phyloP scores from a whole-genome alignment of 2,329 filamentous ascomycete genomes.

The Talaromyces islandicus region DNA sequence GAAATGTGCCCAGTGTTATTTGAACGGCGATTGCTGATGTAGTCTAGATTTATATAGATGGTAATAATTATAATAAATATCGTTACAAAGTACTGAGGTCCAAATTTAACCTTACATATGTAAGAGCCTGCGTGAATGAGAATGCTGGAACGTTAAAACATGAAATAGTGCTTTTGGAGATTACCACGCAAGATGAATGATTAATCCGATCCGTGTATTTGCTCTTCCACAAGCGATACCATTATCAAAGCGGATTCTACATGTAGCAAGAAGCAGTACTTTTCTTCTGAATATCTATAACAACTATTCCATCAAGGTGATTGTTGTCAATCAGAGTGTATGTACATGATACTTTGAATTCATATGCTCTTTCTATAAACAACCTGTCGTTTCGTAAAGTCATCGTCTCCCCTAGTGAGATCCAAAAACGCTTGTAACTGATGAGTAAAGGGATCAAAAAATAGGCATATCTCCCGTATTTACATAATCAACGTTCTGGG shows the following conservation, averaged over 20 bases:
- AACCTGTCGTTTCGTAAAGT: not conserved
- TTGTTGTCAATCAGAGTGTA: not conserved
- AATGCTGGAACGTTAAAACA: not conserved
- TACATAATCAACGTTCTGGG: slow-evolving; percentile 26
- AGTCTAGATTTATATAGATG: not conserved
- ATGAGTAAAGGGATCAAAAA: slow-evolving; percentile 9
- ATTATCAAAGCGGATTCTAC: not conserved
- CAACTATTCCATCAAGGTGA: not conserved
- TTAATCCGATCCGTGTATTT: not conserved
- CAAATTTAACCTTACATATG: too few relatives aligned
- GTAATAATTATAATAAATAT: not conserved
- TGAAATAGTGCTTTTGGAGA: not conserved
- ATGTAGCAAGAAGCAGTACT: not conserved
- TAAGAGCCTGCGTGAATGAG: too few relatives aligned
- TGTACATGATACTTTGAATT: not conserved
- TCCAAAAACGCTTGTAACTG: not conserved
- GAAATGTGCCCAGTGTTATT: not conserved
- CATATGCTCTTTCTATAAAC: not conserved
- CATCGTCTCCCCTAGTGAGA: not conserved
- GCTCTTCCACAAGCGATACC: not conserved
- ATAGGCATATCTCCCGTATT: slow-evolving; percentile 24
- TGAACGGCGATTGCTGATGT: not conserved
- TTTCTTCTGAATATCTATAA: not conserved
- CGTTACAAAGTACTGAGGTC: not conserved
- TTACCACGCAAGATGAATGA: too few relatives aligned